Base-by-base conservation (phyloP, 2,329 filamentous ascomycete species). In the Cercospora zeina region DNA sequence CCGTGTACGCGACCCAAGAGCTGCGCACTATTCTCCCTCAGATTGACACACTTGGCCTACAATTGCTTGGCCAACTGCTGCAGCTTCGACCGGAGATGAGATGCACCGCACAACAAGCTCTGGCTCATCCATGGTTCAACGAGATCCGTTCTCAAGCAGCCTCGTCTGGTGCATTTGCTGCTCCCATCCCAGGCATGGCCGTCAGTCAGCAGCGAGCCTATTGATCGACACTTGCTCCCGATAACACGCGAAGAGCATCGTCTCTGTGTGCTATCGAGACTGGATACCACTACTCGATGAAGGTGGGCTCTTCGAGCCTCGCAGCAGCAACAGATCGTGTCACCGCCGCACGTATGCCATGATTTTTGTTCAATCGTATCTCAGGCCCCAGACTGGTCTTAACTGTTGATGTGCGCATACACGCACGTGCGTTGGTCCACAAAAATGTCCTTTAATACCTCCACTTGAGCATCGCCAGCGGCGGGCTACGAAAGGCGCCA, bases 1-100 rank as follows among this genome's bases (percentile, higher is more conserved):
- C 95, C 68, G 90, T 96, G 74, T 97, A 95, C 75, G 90, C 91
- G 13, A 96, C 95, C 1, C 93, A 97, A 74, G 92, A 97, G 70
- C 81, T 97, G 59, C 85, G 90, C 19, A 85, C 88, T 62, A 95
- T 97, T 67, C 82, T 99, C 24, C 93, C 91, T 0, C 91, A 96
- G 73, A 91, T 99, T 71, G 95, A 99, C 72, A 86, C 87, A 16
- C 81, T 89, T 10, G 95, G 93, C 8, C 86, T 99, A 71, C 92
- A 96, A 73, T 81, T 99, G 54, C 82, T 99, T 67, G 88, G 89
- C 72, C 85, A 89, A 64, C 96, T 99, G 91, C 85, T 99, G 31
- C 93, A 97, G 76, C 81, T 97, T 58, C 86, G 93, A 33, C 95
- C 95, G 0, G 95, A 99, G 77, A 87, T 96, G 77, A 87, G 95